Conservation (phyloP, 805 yeast species). For the Yamadazyma scolyti region DNA sequence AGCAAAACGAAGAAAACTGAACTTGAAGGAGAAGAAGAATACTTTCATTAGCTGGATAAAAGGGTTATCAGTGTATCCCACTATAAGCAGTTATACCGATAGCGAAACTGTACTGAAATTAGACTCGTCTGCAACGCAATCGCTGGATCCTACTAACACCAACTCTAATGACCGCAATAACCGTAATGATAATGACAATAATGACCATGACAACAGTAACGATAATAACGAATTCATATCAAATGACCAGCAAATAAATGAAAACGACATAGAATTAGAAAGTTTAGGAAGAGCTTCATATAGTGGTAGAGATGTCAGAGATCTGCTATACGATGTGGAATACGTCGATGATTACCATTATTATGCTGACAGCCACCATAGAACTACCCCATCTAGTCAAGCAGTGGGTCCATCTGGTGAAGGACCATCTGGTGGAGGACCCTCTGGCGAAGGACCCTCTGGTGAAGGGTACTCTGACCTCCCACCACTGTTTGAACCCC, state of each 20-base stretch:
- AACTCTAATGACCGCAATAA: conserved; percentile 1
- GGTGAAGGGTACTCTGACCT: conserved; percentile 8
- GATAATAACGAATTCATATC: not conserved
- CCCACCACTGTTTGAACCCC: conserved; percentile 44
- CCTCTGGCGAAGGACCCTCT: too few species aligned
- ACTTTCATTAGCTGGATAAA: not conserved
- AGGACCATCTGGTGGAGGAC: not conserved
- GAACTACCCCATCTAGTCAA: not conserved
- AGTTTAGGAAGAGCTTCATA: not conserved
- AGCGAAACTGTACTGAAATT: conserved; percentile 9
- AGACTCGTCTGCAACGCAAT: conserved; percentile 1
- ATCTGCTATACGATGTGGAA: conserved; percentile 18
- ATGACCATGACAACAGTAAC: conserved; percentile 1
- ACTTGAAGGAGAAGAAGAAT: not conserved
- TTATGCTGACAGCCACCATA: conserved; percentile 10
- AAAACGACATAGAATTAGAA: not conserved
- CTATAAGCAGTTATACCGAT: conserved; percentile 3
- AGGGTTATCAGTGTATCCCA: not conserved
- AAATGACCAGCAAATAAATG: not conserved
- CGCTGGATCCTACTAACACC: too few species aligned
- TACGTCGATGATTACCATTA: conserved; percentile 23
- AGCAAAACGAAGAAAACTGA: conserved; percentile 1
- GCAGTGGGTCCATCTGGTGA: not conserved
- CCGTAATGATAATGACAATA: conserved; percentile 1
- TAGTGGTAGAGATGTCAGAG: not conserved